phyloP scores from a whole-genome alignment of 169 alveolate species.

The Blepharisma undulans region DNA sequence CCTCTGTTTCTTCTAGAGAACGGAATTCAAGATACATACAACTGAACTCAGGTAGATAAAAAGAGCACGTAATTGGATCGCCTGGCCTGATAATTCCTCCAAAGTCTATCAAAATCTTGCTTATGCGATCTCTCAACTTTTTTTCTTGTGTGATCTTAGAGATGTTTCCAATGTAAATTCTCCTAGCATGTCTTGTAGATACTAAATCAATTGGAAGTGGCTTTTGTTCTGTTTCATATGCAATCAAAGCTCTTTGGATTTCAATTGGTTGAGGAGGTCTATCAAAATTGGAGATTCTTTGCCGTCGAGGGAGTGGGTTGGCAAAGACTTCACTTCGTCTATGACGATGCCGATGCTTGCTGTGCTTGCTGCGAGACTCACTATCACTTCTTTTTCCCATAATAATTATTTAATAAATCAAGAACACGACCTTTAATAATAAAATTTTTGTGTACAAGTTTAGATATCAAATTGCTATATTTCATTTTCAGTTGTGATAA shows the following conservation, averaged over 20 bases:
- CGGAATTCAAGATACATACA: slow-evolving; percentile 32
- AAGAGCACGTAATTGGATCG: neutral
- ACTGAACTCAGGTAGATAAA: neutral
- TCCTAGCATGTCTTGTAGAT: slow-evolving; percentile 15
- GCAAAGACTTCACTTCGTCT: slow-evolving; percentile 13
- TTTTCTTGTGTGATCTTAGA: neutral
- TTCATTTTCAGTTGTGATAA: neutral
- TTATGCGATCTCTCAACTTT: neutral
- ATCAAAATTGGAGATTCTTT: slow-evolving; percentile 25
- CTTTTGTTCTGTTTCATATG: slow-evolving; percentile 17
- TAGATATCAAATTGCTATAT: neutral
- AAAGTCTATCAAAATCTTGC: slow-evolving; percentile 22
- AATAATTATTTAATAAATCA: neutral
- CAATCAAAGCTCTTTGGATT: neutral
- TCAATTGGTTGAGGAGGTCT: slow-evolving; percentile 33
- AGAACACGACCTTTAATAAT: neutral
- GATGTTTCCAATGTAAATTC: slow-evolving; percentile 37
- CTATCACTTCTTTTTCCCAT: slow-evolving; percentile 40
- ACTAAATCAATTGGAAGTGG: neutral
- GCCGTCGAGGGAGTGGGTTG: neutral
- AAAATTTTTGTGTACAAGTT: neutral
- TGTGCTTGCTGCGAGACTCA: slow-evolving; percentile 2
- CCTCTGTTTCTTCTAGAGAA: slow-evolving; percentile 38
- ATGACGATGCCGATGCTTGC: slow-evolving; percentile 12
- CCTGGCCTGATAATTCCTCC: slow-evolving; percentile 37